Evolutionary conservation across 2,329 filamentous ascomycete genomes (phyloP), one percentile per base, ranked within the genome.

Genomic region (Graphilbum ipis-grandicollis): DNA sequence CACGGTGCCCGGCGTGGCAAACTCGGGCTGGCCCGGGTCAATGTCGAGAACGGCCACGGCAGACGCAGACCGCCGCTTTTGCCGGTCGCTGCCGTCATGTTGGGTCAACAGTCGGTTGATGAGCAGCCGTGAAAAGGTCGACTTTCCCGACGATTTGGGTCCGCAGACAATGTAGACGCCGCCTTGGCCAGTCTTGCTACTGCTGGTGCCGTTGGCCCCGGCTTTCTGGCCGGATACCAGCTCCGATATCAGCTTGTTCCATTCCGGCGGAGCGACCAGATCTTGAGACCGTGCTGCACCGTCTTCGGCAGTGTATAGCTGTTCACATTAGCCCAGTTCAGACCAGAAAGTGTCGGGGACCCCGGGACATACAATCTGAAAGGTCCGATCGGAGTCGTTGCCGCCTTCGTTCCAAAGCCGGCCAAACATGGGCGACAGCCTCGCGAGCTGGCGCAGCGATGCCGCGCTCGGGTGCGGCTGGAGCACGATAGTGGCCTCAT

Each of bases 1-100:
- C 17, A 88, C 49, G 13, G 78, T 73, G 1, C 81, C 80, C 1
- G 75, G 69, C 2, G 75, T 65, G 0, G 69, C 70, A 50, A 79
- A 85, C 49, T 86, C 81, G 3, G 81, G 79, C 47, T 85, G 80
- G 0, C 75, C 77, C 1, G 79, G 78, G 49, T 90, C 81, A 9
- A 88, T 61, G 46, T 90, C 82, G 7, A 90, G 62, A n/a, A 79
- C 59, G 38, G 63, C 65, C 19, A 78, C 59, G 35, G 54, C 42
- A 2, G 47, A 40, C 45, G 46, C 46, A n/a, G n/a, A n/a, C n/a
- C n/a, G n/a, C 42, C 39, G 42, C 9, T 36, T 34, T 26, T 9
- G 23, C 14, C 5, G 9, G 19, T 2, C 5, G 8, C 9, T 14
- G 41, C 37, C 42, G 3, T 33, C 43, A 39, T 50, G 47, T 33